phyloP scores from a whole-genome alignment of 495 filamentous ascomycete genomes.

The Penicillium alfredii region DNA sequence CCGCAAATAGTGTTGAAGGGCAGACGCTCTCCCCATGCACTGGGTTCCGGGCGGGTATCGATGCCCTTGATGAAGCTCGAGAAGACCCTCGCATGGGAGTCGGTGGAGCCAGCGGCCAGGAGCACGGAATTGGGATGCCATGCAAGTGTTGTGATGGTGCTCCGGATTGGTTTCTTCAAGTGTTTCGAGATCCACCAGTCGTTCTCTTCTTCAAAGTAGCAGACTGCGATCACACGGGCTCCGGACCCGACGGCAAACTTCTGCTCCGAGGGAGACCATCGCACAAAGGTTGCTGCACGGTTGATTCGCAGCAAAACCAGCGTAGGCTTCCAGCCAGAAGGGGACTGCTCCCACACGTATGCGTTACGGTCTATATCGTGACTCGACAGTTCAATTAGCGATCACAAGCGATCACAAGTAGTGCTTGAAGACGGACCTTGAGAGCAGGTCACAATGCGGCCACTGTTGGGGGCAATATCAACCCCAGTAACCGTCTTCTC shows the following conservation, averaged over 20 bases:
- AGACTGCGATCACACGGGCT: constrained; percentile 91
- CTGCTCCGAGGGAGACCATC: constrained; percentile 93
- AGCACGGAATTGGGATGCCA: constrained; percentile 98
- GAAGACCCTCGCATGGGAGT: constrained; percentile 95
- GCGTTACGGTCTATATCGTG: constrained; percentile 81
- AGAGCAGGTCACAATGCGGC: constrained; percentile 94
- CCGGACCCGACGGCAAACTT: constrained; percentile 98
- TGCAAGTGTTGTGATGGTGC: constrained; percentile 84
- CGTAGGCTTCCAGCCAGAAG: constrained; percentile 90
- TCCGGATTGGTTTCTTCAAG: constrained; percentile 94
- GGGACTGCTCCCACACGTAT: constrained; percentile 91
- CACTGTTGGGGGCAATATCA: constrained; percentile 84
- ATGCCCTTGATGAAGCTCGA: constrained; percentile 94
- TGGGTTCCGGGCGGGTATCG: constrained; percentile 79
- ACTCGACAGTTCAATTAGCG: constrained; percentile 2
- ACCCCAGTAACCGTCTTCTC: constrained; percentile 96
- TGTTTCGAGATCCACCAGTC: constrained; percentile 99
- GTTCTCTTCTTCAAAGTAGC: constrained; percentile 98
- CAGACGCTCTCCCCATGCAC: constrained; percentile 87
- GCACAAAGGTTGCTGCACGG: constrained; percentile 91
- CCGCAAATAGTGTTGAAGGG: constrained; percentile 98
- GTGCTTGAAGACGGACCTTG: constrained; percentile 55
- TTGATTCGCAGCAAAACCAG: constrained; percentile 96
- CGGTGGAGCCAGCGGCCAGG: constrained; percentile 87
- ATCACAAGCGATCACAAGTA: not conserved